Percentiles rank a stretch among this genome's conserved stretches.
Evolutionary conservation across 148 eudicot species (phyloP).

Genomic region (Fagopyrum tataricum): DNA sequence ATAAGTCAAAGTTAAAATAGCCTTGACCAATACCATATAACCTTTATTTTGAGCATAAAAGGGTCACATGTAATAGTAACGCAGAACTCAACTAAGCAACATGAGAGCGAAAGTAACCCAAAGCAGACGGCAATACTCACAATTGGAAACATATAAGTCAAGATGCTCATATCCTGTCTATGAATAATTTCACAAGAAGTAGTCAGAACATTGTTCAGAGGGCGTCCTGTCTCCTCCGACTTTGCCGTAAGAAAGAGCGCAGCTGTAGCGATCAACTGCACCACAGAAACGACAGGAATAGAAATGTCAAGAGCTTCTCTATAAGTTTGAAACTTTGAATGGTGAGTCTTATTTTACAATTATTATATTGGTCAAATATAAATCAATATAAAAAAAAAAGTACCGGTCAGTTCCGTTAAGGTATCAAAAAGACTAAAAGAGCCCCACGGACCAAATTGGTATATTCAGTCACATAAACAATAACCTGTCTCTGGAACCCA

Average conservation of each 20-base stretch:
- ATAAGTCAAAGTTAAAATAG: neutral
- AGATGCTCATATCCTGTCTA: constrained; percentile 52
- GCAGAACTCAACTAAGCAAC: neutral
- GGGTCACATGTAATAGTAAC: neutral
- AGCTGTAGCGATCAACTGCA: constrained; percentile 90
- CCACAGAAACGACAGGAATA: constrained; percentile 5
- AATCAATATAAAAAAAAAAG: no score
- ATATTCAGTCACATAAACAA: no score
- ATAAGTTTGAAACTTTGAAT: no score
- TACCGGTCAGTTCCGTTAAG: no score
- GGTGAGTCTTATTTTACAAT: no score
- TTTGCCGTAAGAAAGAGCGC: constrained; percentile 87
- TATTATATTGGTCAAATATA: no score
- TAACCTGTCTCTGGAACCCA: no score
- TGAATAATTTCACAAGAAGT: constrained; percentile 76
- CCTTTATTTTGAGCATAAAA: neutral
- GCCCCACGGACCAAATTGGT: no score
- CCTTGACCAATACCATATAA: neutral
- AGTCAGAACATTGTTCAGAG: constrained; percentile 73
- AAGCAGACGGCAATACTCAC: constrained; percentile 38
- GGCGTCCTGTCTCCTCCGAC: constrained; percentile 84
- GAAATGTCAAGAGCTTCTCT: neutral
- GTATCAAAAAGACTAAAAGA: no score
- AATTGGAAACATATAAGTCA: constrained; percentile 63
- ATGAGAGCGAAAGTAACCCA: neutral